These are phyloP conservation scores for Sanghuangporus weigelae DNA, from an alignment of 1,284 basidiomycete genomes.

Conservation along the genomic window DNA sequence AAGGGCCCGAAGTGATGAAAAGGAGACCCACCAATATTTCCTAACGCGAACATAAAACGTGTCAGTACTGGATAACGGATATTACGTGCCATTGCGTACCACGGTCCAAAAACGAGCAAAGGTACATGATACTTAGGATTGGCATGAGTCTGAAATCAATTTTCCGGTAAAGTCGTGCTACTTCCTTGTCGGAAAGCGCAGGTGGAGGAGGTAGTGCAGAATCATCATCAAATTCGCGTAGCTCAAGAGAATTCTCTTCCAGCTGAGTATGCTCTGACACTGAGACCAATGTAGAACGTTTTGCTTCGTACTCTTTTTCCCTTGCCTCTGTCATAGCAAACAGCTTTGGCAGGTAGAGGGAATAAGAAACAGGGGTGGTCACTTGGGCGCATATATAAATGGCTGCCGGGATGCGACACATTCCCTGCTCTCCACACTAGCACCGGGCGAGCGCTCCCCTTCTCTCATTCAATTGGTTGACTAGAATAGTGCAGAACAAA, in stretches of 20 bases:
- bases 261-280: too few relatives aligned
- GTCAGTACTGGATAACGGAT: neutral
- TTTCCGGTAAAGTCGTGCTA: conserved; percentile 57
- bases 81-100: neutral
- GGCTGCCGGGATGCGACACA: too few relatives aligned
- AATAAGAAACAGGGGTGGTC: too few relatives aligned
- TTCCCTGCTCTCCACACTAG: too few relatives aligned
- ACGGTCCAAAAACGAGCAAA: conserved; percentile 48
- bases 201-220: conserved; percentile 41
- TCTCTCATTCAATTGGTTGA: too few relatives aligned
- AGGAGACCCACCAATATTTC: conserved; percentile 46
- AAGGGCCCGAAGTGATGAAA: neutral
- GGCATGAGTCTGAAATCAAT: conserved; percentile 61
- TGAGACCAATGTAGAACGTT: too few relatives aligned
- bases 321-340: too few relatives aligned
- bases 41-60: conserved; percentile 26
- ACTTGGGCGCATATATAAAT: too few relatives aligned
- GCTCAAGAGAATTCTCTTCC: neutral
- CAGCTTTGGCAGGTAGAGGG: too few relatives aligned
- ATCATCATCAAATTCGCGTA: conserved; percentile 2
- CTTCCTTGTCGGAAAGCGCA: conserved; percentile 44
- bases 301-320: too few relatives aligned
- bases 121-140: conserved; percentile 58
- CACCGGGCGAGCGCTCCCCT: too few relatives aligned
- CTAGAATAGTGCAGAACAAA: too few relatives aligned